Percentiles rank a stretch among this genome's conserved stretches.
Conservation (phyloP, 2,329 filamentous ascomycete genomes). For the Chrysoporthe cubensis region DNA sequence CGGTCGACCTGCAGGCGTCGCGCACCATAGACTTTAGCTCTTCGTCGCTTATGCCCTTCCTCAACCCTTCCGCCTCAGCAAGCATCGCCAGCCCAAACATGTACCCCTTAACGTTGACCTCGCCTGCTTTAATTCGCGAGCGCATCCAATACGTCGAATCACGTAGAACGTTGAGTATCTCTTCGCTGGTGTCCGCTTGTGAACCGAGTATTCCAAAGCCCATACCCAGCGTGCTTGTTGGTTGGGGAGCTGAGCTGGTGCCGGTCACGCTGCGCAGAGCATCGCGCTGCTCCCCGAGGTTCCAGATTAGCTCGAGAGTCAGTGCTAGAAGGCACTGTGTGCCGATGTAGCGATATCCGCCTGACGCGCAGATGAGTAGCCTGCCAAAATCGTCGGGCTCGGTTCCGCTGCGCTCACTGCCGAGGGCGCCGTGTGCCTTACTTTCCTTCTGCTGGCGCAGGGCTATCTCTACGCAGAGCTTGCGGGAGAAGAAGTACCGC, state of each 20-base stretch:
- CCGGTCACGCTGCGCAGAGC: conserved; percentile 35
- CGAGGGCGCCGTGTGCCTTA: conserved; percentile 40
- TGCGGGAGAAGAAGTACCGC: conserved; percentile 52
- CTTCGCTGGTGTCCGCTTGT: conserved; percentile 40
- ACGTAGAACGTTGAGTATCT: conserved; percentile 47
- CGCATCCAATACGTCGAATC: conserved; percentile 47
- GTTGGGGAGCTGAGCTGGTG: background rate
- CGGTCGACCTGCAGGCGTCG: conserved; percentile 39
- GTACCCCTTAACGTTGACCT: conserved; percentile 60
- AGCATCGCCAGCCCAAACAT: conserved; percentile 45
- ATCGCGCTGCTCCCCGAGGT: conserved; percentile 46
- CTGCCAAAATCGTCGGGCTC: conserved; percentile 41
- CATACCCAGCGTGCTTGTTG: conserved; percentile 7
- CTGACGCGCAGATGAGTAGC: conserved; percentile 45
- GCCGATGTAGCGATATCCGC: conserved; percentile 48
- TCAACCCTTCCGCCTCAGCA: conserved; percentile 48
- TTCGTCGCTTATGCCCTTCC: conserved; percentile 39
- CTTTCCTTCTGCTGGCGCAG: conserved; percentile 36
- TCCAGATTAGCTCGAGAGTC: conserved; percentile 50
- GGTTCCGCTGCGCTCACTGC: conserved; percentile 44
- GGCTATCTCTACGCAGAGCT: conserved; percentile 45
- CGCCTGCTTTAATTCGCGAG: conserved; percentile 48
- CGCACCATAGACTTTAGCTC: conserved; percentile 42
- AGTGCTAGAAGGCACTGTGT: conserved; percentile 48
- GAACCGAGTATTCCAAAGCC: conserved; percentile 28